Percentiles rank a stretch among this genome's conserved stretches.
Evolutionary conservation across 106 monocot species (phyloP).

Genomic region (Dendrobium huoshanense): DNA sequence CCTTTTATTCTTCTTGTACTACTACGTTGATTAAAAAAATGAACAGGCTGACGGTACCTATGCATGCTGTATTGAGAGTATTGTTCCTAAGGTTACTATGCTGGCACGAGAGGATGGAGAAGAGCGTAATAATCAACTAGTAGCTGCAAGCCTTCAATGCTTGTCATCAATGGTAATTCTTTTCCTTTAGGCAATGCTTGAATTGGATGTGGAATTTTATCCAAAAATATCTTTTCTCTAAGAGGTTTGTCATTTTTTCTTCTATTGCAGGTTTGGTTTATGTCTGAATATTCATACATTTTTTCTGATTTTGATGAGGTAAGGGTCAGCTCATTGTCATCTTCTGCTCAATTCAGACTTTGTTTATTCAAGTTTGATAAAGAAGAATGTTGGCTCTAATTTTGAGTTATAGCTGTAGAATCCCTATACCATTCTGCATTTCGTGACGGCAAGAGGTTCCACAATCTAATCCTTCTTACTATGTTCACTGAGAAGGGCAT

Average conservation of each 20-base stretch:
- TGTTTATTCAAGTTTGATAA: background rate
- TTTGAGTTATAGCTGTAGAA: background rate
- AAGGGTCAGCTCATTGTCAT: background rate
- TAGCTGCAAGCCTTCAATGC: conserved; percentile 74
- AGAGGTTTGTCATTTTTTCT: background rate
- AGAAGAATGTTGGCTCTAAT: background rate
- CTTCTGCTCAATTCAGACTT: background rate
- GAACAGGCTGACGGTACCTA: conserved; percentile 78
- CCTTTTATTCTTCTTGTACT: background rate
- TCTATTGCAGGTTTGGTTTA: conserved; percentile 82
- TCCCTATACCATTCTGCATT: background rate
- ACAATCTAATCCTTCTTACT: background rate
- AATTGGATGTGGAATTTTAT: background rate
- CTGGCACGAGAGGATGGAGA: conserved; percentile 41
- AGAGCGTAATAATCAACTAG: conserved; percentile 26
- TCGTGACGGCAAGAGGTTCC: background rate
- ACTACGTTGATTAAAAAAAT: background rate
- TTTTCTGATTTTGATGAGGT: conserved; percentile 83
- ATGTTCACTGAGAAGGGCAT: background rate
- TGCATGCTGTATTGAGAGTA: conserved; percentile 60
- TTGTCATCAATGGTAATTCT: conserved; percentile 23
- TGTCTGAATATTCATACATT: conserved; percentile 68
- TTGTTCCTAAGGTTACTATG: conserved; percentile 46
- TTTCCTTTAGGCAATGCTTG: background rate
- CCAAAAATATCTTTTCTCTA: background rate